These are phyloP conservation scores for Domatiomyces globalis DNA, from an alignment of 2,329 filamentous ascomycete species.

Conservation along the genomic window DNA sequence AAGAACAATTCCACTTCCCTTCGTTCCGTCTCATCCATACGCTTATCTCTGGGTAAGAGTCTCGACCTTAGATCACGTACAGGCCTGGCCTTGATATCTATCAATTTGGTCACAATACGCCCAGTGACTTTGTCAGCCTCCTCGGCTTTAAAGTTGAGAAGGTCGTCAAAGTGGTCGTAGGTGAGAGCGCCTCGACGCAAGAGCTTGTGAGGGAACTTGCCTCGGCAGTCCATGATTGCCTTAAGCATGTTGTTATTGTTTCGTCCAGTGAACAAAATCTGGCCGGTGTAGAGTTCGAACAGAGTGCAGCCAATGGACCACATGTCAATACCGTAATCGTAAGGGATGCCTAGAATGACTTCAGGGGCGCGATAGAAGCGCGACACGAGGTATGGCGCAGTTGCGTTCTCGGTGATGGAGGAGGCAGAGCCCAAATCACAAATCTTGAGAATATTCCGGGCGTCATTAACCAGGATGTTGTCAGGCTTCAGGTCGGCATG, in stretches of 20 bases:
- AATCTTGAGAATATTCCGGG: constrained; percentile 73
- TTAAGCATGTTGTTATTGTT: constrained; percentile 98
- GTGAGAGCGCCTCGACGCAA: constrained; percentile 69
- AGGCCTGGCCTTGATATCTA: constrained; percentile 48
- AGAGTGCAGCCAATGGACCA: constrained; percentile 97
- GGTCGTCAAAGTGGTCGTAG: constrained; percentile 67
- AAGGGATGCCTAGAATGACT: constrained; percentile 91
- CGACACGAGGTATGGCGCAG: constrained; percentile 89
- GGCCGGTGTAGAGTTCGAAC: constrained; percentile 93
- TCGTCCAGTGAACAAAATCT: constrained; percentile 86
- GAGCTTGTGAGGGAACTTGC: constrained; percentile 79
- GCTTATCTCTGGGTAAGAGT: constrained; percentile 55
- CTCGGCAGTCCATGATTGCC: constrained; percentile 88
- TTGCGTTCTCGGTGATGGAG: constrained; percentile 76
- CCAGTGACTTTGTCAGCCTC: constrained; percentile 79
- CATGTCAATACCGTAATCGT: constrained; percentile 88
- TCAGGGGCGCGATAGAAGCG: constrained; percentile 95
- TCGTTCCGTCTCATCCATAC: constrained; percentile 57
- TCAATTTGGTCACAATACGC: constrained; percentile 45
- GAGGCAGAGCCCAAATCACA: constrained; percentile 96
- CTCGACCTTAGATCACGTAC: constrained; percentile 69
- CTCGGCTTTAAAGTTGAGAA: constrained; percentile 68
- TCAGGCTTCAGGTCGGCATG: constrained; percentile 96
- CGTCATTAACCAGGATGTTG: constrained; percentile 86
- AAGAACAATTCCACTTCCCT: constrained; percentile 72